Percentiles rank a stretch among this genome's conserved stretches.
These are phyloP conservation scores for Suillus ampliporus DNA, from an alignment of 768 basidiomycete genomes.

Conservation along the genomic window DNA sequence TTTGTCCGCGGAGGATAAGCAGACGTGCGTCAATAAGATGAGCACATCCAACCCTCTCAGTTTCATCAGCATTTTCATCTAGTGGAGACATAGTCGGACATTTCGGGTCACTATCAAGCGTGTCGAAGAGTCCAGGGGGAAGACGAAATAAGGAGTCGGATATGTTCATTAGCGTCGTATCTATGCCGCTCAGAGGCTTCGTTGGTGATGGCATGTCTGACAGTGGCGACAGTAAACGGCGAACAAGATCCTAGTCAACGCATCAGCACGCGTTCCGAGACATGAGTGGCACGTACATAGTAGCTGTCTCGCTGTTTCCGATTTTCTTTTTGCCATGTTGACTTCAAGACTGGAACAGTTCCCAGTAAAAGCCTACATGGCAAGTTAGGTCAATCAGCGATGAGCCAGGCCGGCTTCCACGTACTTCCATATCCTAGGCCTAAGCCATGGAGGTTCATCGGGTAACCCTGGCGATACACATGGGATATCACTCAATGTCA, in stretches of 20 bases:
- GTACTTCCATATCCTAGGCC: constrained; percentile 81
- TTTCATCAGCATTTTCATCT: constrained; percentile 49
- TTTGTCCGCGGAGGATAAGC: constrained; percentile 43
- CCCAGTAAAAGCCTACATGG: constrained; percentile 63
- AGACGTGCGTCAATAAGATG: constrained; percentile 60
- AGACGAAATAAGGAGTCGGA: constrained; percentile 63
- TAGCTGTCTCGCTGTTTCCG: constrained; percentile 70
- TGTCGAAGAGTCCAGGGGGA: constrained; percentile 53
- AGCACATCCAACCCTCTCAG: constrained; percentile 55
- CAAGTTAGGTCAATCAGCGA: constrained; percentile 15
- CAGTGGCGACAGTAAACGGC: constrained; percentile 64
- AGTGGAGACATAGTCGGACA: constrained; percentile 50
- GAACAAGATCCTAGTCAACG: constrained; percentile 64
- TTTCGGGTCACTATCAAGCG: constrained; percentile 56
- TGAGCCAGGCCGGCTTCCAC: constrained; percentile 27
- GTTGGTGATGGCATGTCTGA: constrained; percentile 48
- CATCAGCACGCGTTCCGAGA: constrained; percentile 12
- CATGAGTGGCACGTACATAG: constrained; percentile 58
- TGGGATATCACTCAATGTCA: background rate
- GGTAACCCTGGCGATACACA: constrained; percentile 59
- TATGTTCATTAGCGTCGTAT: constrained; percentile 53
- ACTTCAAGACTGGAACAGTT: constrained; percentile 60
- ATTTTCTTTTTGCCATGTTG: constrained; percentile 62
- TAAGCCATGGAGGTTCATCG: constrained; percentile 74
- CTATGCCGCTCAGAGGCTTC: constrained; percentile 45